phyloP scores from a whole-genome alignment of 176 grass and related monocot species.

The Musa troglodytarum region DNA sequence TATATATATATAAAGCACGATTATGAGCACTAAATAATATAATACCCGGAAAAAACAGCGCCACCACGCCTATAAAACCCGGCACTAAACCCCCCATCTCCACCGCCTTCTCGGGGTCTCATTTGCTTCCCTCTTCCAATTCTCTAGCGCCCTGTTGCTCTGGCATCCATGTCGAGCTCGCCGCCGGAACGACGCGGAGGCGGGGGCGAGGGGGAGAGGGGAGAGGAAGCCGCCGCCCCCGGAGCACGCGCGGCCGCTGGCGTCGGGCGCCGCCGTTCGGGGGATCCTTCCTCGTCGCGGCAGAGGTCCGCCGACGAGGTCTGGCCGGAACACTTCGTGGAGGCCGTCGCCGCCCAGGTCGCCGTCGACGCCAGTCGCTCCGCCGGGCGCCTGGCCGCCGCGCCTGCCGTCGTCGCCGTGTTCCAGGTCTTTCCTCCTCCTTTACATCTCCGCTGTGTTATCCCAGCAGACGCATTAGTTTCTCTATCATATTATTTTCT shows the following conservation, averaged over 20 bases:
- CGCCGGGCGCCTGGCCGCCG: neutral
- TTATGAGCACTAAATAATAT: too few relatives aligned
- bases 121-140: neutral
- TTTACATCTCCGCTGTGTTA: too few relatives aligned
- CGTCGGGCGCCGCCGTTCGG: neutral
- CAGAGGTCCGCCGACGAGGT: constrained; percentile 4
- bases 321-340: constrained; percentile 9
- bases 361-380: neutral
- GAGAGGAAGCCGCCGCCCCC: neutral
- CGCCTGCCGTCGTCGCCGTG: neutral
- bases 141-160: neutral
- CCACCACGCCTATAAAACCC: neutral
- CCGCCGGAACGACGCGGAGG: neutral
- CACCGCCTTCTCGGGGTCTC: neutral
- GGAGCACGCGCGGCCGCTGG: neutral
- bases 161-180: neutral
- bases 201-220: neutral
- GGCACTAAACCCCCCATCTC: too few relatives aligned
- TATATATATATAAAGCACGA: too few relatives aligned
- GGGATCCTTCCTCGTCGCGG: constrained; percentile 1
- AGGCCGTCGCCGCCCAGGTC: neutral
- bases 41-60: neutral
- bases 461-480: neutral
- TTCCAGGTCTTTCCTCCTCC: constrained; percentile 3
- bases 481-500: too few relatives aligned